These are phyloP conservation scores for Endothia cerciana DNA, from an alignment of 2,329 filamentous ascomycete genomes.

Conservation along the genomic window DNA sequence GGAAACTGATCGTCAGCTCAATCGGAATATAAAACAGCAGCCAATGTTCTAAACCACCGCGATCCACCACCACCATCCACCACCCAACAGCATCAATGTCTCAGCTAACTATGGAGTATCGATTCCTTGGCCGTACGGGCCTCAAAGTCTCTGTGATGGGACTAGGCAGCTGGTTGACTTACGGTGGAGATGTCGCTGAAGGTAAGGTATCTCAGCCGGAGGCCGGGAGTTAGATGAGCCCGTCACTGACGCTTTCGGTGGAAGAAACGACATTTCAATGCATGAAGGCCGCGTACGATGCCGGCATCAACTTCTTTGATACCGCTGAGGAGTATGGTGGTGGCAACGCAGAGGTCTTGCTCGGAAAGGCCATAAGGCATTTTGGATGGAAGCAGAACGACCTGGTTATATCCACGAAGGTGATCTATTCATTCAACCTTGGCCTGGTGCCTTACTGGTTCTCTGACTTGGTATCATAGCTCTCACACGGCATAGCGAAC, in stretches of 20 bases:
- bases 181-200: slow-evolving; percentile 6
- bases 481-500: background rate
- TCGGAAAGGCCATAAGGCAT: slow-evolving; percentile 63
- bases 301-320: slow-evolving; percentile 67
- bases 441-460: background rate
- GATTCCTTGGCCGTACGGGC: slow-evolving; percentile 3
- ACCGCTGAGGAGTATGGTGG: slow-evolving; percentile 61
- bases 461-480: background rate
- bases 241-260: slow-evolving; percentile 40
- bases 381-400: slow-evolving; percentile 65
- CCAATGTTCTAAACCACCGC: background rate
- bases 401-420: slow-evolving; percentile 64
- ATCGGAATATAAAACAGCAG: background rate
- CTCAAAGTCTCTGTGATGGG: slow-evolving; percentile 9
- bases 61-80: no score
- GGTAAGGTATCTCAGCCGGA: background rate
- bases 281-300: slow-evolving; percentile 65
- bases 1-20: background rate
- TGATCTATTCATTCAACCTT: slow-evolving; percentile 30
- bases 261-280: slow-evolving; percentile 50
- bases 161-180: background rate
- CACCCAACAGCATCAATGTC: background rate
- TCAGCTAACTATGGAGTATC: background rate
- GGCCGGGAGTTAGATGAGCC: background rate
- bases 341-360: slow-evolving; percentile 66